Percentiles rank a stretch among this genome's conserved stretches.
phyloP scores from a whole-genome alignment of 176 grass and related monocot genomes.

The Chrysopogon serrulatus region DNA sequence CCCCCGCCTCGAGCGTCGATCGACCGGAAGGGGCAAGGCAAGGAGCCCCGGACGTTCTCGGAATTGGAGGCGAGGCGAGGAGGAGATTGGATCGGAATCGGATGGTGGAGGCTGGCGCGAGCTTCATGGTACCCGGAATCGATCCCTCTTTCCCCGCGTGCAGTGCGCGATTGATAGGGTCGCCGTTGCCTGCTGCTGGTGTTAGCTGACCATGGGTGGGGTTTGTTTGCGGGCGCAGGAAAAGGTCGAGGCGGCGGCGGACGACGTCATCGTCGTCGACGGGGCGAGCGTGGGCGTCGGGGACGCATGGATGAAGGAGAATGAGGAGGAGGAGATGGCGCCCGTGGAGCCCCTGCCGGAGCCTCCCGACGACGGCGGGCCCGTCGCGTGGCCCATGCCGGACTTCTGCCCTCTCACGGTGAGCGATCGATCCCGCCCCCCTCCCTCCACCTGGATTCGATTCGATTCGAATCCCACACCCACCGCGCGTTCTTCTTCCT shows the following conservation, averaged over 20 bases:
- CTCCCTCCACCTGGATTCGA: neutral
- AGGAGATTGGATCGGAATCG: neutral
- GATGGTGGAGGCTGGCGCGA: slow-evolving; percentile 33
- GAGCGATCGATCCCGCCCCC: neutral
- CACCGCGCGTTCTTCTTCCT: neutral
- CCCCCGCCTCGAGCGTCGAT: neutral
- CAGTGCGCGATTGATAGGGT: neutral
- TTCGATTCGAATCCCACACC: neutral
- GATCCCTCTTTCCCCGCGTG: neutral
- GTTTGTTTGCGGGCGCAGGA: slow-evolving; percentile 28
- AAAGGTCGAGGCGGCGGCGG: slow-evolving; percentile 20
- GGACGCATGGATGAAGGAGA: neutral
- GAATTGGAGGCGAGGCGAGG: neutral
- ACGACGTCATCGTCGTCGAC: neutral
- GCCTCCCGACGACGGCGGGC: slow-evolving; percentile 44
- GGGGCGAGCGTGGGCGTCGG: neutral
- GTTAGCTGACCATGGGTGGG: neutral
- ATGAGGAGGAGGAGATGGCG: neutral
- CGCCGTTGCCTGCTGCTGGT: neutral
- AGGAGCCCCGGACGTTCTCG: neutral
- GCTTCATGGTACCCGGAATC: slow-evolving; percentile 41
- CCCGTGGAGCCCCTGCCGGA: slow-evolving; percentile 50
- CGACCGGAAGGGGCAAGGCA: neutral
- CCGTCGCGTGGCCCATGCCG: slow-evolving; percentile 54
- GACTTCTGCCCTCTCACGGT: slow-evolving; percentile 61